Percentiles rank a stretch among this genome's conserved stretches.
These are phyloP conservation scores for Trichosanthes cucumerina DNA, from an alignment of 306 rosid genomes.

Conservation along the genomic window DNA sequence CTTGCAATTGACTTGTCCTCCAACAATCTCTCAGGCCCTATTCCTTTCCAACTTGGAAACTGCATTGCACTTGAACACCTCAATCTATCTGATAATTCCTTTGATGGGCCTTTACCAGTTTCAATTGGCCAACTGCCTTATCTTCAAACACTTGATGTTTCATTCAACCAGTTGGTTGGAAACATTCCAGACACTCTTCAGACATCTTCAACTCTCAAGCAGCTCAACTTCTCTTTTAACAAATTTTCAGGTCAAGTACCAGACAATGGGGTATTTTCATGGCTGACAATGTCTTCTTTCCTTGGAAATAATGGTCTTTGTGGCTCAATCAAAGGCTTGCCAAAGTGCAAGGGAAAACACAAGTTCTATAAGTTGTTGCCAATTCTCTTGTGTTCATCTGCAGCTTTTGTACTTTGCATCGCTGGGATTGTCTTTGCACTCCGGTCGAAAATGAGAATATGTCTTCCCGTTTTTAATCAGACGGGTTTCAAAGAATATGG, in stretches of 20 bases:
- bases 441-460: slow-evolving; percentile 25
- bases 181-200: slow-evolving; percentile 48
- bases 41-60: slow-evolving; percentile 68
- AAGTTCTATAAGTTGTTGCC: slow-evolving; percentile 30
- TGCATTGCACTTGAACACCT: slow-evolving; percentile 73
- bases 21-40: slow-evolving; percentile 55
- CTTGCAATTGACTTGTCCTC: slow-evolving; percentile 65
- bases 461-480: slow-evolving; percentile 10
- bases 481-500: slow-evolving; percentile 20
- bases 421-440: slow-evolving; percentile 19
- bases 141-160: slow-evolving; percentile 53
- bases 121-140: slow-evolving; percentile 62
- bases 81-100: slow-evolving; percentile 57
- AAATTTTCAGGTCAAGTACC: slow-evolving; percentile 58
- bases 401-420: slow-evolving; percentile 39
- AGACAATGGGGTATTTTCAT: slow-evolving; percentile 53
- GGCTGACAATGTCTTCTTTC: slow-evolving; percentile 49
- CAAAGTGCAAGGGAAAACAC: slow-evolving; percentile 36
- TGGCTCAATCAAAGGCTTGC: slow-evolving; percentile 63
- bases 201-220: slow-evolving; percentile 50
- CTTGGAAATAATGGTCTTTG: slow-evolving; percentile 55
- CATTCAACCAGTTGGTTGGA: slow-evolving; percentile 58
- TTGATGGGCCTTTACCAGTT: slow-evolving; percentile 56
- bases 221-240: slow-evolving; percentile 75
- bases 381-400: slow-evolving; percentile 30